Conservation (phyloP, 257 asterid genomes). For the Lavandula angustifolia region DNA sequence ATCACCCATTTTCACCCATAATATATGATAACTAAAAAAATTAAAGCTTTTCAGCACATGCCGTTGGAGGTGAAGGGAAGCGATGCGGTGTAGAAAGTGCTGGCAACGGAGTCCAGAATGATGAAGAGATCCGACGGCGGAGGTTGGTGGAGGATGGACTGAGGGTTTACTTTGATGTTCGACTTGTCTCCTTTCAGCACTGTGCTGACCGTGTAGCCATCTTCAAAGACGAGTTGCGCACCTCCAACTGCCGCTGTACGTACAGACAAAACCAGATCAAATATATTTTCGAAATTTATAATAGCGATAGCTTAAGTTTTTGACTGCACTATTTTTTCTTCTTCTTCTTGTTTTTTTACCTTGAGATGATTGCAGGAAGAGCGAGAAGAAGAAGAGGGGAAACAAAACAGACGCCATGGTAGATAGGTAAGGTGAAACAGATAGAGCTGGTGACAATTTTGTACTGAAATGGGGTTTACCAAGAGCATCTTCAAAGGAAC, state of each 20-base stretch:
- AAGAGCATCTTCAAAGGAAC: too few relatives aligned
- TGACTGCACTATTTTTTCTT: neutral
- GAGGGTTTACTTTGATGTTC: slow-evolving; percentile 49
- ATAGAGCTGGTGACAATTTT: neutral
- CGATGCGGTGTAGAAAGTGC: slow-evolving; percentile 66
- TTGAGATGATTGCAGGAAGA: slow-evolving; percentile 33
- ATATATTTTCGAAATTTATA: neutral
- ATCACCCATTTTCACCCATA: neutral
- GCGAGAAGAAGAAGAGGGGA: slow-evolving; percentile 20
- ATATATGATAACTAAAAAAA: neutral
- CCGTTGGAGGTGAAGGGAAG: slow-evolving; percentile 38
- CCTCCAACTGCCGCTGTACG: slow-evolving; percentile 42
- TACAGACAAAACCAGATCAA: neutral
- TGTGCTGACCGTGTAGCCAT: slow-evolving; percentile 80
- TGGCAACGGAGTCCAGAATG: slow-evolving; percentile 64
- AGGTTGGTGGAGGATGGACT: slow-evolving; percentile 48
- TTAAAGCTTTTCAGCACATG: neutral
- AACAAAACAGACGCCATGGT: slow-evolving; percentile 32
- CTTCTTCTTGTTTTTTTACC: slow-evolving; percentile 34
- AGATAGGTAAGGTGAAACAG: slow-evolving; percentile 10
- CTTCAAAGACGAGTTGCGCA: slow-evolving; percentile 53
- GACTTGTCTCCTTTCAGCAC: slow-evolving; percentile 71
- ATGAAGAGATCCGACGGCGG: slow-evolving; percentile 57
- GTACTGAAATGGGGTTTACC: too few relatives aligned
- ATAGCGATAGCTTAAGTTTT: neutral